Base-by-base conservation (phyloP, 148 eudicot species). In the Mesembryanthemum crystallinum region DNA sequence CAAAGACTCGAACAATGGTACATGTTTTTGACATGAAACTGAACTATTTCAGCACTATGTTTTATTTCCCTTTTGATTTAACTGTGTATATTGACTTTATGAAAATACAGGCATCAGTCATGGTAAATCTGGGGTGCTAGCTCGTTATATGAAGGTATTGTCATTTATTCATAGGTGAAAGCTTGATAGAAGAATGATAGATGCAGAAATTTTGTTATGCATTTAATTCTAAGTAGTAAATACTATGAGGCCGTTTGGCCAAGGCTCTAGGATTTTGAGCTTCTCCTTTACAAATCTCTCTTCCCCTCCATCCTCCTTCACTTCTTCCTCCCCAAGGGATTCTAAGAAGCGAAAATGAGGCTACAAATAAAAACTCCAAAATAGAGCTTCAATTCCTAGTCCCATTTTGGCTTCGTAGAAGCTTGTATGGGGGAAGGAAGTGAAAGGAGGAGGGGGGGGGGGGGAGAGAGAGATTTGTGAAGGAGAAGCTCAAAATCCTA, bases 61-160 rank as follows among this genome's bases (percentile, higher is more conserved):
- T 52, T 32, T 37, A 62, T 67, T 42, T 35, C 24, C 1, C n/a
- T 59, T 57, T 52, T 37, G 23, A 59, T 55, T 77, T 82, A 57
- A 67, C 47, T 47, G 55, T n/a, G 24, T 63, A 37, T 37, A n/a
- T 49, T 82, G 37, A 78, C 58, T 75, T 62, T 73, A 58, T 77
- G 65, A 65, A 35, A 57, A 21, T 86, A 81, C 81, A 92, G 99
- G 90, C 62, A 76, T 58, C 69, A 61, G 82, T 57, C 86, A 80
- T 58, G 86, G 84, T 80, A 91, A 85, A 78, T 89, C 86, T 75
- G 97, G 99, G 71, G 73, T 92, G 8, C 88, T 96, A 66, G 83
- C 89, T 70, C 86, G 92, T 59, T 96, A 96, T 85, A 96, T 96
- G 99, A 91, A 92, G 99, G 99, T 96, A 83, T 30, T 29, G 35